Conservation (phyloP, 108 stramenopile genomes). For the Nannochloropsis salina region DNA sequence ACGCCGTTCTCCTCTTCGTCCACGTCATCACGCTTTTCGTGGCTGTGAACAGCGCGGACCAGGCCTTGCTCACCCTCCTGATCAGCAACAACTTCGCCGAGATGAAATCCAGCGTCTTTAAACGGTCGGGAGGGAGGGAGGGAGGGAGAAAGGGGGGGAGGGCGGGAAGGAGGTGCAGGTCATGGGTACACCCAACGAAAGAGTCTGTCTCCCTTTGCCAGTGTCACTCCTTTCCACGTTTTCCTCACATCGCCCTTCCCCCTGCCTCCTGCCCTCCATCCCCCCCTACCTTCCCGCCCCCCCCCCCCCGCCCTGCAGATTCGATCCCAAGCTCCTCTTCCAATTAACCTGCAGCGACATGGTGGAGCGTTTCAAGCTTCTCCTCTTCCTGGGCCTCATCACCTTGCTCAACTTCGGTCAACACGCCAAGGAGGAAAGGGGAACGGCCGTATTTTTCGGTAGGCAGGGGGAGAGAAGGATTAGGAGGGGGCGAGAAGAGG, state of each 20-base stretch:
- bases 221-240: not conserved
- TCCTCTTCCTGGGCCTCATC: slow-evolving; percentile 55
- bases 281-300: not conserved
- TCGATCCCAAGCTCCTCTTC: slow-evolving; percentile 89
- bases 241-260: not conserved
- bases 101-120: slow-evolving; percentile 94
- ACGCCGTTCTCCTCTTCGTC: slow-evolving; percentile 69
- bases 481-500: not conserved
- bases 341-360: slow-evolving; percentile 75
- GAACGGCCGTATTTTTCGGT: not conserved
- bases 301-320: slow-evolving; percentile 54
- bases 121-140: slow-evolving; percentile 42
- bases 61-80: slow-evolving; percentile 72
- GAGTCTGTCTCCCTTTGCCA: not conserved
- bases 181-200: not conserved
- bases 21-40: slow-evolving; percentile 55
- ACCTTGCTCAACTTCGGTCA: slow-evolving; percentile 45
- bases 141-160: not conserved
- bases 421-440: slow-evolving; percentile 22
- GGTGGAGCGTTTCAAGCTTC: slow-evolving; percentile 59
- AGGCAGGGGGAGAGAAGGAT: not conserved
- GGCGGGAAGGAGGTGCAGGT: not conserved
- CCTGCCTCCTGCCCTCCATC: not conserved
- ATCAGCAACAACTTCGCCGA: slow-evolving; percentile 97
- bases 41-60: slow-evolving; percentile 55